These are phyloP conservation scores for Rhynchosporium secalis DNA, from an alignment of 2,329 filamentous ascomycete genomes.

Conservation along the genomic window DNA sequence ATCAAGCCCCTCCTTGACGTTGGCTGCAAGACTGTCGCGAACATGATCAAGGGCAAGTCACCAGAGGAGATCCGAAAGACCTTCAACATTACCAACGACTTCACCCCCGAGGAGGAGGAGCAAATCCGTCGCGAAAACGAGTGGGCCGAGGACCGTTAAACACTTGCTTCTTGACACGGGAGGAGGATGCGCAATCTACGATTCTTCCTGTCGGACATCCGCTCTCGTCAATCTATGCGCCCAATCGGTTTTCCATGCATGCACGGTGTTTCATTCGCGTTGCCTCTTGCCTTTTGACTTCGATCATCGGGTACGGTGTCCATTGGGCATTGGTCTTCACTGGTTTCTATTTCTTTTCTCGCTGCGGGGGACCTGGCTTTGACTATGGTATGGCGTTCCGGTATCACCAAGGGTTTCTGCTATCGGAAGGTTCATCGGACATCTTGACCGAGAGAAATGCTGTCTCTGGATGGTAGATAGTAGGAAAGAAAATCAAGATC, in stretches of 20 bases:
- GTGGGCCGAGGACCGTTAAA: slow-evolving; percentile 81
- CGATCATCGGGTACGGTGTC: slow-evolving; percentile 6
- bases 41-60: slow-evolving; percentile 99
- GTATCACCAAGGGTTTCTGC: slow-evolving; percentile 13
- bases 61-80: slow-evolving; percentile 99
- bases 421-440: slow-evolving; percentile 9
- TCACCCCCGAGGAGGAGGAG: slow-evolving; percentile 97
- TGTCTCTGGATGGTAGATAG: slow-evolving; percentile 17
- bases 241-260: slow-evolving; percentile 8
- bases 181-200: slow-evolving; percentile 1
- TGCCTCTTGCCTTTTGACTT: slow-evolving; percentile 5
- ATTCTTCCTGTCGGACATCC: background rate
- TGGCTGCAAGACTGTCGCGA: slow-evolving; percentile 98
- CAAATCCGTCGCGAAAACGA: slow-evolving; percentile 93
- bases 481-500: slow-evolving; percentile 2
- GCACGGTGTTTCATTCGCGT: slow-evolving; percentile 8
- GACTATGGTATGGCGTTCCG: slow-evolving; percentile 28
- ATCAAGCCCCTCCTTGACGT: slow-evolving; percentile 98
- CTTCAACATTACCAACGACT: slow-evolving; percentile 99
- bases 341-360: slow-evolving; percentile 14
- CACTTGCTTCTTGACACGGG: background rate
- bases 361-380: slow-evolving; percentile 6
- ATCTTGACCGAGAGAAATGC: slow-evolving; percentile 12
- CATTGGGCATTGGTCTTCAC: slow-evolving; percentile 5
- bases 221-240: background rate